Percentiles rank a stretch among this genome's conserved stretches.
phyloP scores from a whole-genome alignment of 2,329 filamentous ascomycete species.

The Cyanodermella asteris region DNA sequence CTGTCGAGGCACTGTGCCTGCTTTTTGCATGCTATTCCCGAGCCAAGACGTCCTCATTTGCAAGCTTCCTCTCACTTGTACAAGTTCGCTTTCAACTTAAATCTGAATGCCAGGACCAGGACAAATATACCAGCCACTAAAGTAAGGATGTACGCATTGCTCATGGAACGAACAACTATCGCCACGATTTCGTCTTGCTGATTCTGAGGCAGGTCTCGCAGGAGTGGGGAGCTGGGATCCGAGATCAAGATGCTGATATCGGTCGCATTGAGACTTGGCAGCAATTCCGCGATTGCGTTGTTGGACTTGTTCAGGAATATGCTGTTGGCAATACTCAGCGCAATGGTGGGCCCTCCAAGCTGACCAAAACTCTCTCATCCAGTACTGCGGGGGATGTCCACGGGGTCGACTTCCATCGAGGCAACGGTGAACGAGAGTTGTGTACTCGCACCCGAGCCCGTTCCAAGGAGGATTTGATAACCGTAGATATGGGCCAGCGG shows the following conservation, averaged over 20 bases:
- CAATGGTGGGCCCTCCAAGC: conserved; percentile 15
- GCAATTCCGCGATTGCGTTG: conserved; percentile 10
- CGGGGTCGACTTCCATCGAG: conserved; percentile 15
- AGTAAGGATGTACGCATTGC: conserved; percentile 13
- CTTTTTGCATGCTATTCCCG: no score
- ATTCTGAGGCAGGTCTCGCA: conserved; percentile 10
- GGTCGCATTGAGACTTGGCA: conserved; percentile 10
- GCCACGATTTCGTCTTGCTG: conserved; percentile 11
- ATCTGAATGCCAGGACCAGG: conserved; percentile 7
- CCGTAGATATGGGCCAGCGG: conserved; percentile 9
- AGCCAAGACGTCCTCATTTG: no score
- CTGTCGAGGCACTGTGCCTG: no score
- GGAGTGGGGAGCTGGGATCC: conserved; percentile 9
- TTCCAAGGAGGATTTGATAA: conserved; percentile 17
- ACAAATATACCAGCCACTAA: conserved; percentile 13
- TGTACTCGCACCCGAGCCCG: conserved; percentile 18
- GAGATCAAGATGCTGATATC: conserved; percentile 14
- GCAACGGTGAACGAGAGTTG: conserved; percentile 19
- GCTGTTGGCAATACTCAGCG: conserved; percentile 16
- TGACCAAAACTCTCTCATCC: conserved; percentile 19
- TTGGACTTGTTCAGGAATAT: conserved; percentile 17
- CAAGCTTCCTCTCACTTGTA: no score
- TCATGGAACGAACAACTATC: conserved; percentile 15
- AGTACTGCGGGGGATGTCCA: conserved; percentile 14
- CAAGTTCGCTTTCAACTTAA: no score